Percentiles rank a stretch among this genome's conserved stretches.
Conservation (phyloP, 768 basidiomycete genomes). For the Mycena haematopus region DNA sequence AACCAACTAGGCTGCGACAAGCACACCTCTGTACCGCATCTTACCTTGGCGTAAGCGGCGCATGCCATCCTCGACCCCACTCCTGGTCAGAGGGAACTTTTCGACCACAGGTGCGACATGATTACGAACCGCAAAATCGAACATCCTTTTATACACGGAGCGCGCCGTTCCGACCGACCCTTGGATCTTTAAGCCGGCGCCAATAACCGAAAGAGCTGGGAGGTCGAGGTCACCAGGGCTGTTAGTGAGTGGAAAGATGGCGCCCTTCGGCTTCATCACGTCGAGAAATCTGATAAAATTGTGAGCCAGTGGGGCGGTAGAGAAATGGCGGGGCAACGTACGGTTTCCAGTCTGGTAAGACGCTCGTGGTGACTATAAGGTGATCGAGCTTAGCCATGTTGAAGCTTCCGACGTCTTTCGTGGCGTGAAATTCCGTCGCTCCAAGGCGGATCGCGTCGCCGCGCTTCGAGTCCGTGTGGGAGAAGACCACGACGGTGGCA, state of each 20-base stretch:
- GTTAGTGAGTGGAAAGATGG: conserved; percentile 21
- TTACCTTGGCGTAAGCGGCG: conserved; percentile 24
- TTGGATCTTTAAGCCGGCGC: conserved; percentile 13
- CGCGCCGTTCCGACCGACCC: conserved; percentile 21
- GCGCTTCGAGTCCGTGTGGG: conserved; percentile 39
- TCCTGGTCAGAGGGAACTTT: conserved; percentile 37
- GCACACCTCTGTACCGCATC: conserved; percentile 23
- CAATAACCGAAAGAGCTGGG: conserved; percentile 15
- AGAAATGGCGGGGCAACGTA: background rate
- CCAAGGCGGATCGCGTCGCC: conserved; percentile 41
- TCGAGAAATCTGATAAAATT: conserved; percentile 12
- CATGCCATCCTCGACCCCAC: conserved; percentile 32
- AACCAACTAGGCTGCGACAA: conserved; percentile 5
- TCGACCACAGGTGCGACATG: conserved; percentile 33
- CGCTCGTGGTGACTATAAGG: conserved; percentile 39
- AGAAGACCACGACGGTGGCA: conserved; percentile 46
- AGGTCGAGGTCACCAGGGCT: conserved; percentile 4
- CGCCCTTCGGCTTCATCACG: conserved; percentile 22
- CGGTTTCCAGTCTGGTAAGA: conserved; percentile 23
- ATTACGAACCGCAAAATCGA: conserved; percentile 42
- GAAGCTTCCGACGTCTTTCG: conserved; percentile 33
- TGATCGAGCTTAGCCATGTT: conserved; percentile 37
- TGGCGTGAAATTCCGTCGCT: conserved; percentile 43
- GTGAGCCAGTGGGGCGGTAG: background rate
- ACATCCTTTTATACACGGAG: conserved; percentile 34